Percentiles rank a stretch among this genome's conserved stretches.
Evolutionary conservation across 108 stramenopile genomes (phyloP).

Genomic region (Mediolabrus comicus): DNA sequence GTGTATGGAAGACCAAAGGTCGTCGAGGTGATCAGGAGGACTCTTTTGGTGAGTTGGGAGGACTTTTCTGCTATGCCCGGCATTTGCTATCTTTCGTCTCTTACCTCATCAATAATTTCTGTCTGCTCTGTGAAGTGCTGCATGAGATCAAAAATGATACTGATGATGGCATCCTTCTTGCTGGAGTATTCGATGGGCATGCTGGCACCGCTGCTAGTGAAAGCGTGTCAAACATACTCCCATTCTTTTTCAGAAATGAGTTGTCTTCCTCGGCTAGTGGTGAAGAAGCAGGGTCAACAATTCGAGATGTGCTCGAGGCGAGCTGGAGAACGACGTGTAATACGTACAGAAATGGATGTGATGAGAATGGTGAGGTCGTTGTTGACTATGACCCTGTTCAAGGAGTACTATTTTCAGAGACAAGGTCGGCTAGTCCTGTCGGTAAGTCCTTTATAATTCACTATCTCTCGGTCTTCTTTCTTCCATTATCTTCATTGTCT

Average conservation of each 20-base stretch:
- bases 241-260: conserved; percentile 51
- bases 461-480: not conserved
- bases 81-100: not conserved
- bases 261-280: conserved; percentile 27
- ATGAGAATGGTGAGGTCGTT: conserved; percentile 52
- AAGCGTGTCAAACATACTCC: conserved; percentile 52
- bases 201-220: conserved; percentile 71
- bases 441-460: not conserved
- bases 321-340: conserved; percentile 61
- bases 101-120: conserved; percentile 7
- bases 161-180: conserved; percentile 52
- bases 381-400: conserved; percentile 66
- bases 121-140: conserved; percentile 31
- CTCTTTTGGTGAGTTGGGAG: conserved; percentile 52
- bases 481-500: no score
- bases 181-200: conserved; percentile 83
- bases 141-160: conserved; percentile 59
- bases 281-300: not conserved
- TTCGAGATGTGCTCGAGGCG: conserved; percentile 38
- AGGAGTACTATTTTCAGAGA: not conserved
- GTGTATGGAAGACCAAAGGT: conserved; percentile 75
- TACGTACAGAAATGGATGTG: conserved; percentile 58
- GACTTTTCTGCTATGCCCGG: no score
- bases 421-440: not conserved
- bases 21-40: conserved; percentile 71